phyloP scores from a whole-genome alignment of 2,329 filamentous ascomycete genomes.

The Purpureocillium lavendulum region DNA sequence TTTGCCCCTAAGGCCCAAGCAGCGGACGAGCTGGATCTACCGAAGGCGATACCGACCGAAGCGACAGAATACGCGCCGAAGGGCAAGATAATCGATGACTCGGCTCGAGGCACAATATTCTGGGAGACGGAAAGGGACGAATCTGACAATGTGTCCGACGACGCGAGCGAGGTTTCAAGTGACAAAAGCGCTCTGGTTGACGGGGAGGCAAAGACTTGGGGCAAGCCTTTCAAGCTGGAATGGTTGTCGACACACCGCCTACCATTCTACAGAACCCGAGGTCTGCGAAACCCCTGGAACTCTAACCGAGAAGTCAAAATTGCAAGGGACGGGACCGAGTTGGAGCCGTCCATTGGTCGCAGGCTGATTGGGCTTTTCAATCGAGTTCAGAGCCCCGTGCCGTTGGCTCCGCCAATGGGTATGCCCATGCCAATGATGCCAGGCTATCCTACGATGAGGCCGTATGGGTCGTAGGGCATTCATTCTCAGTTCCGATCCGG shows the following conservation, averaged over 20 bases:
- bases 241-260: constrained; percentile 80
- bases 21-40: constrained; percentile 54
- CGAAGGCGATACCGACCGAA: constrained; percentile 72
- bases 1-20: constrained; percentile 59
- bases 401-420: constrained; percentile 19
- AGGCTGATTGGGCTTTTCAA: constrained; percentile 75
- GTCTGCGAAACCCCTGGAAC: constrained; percentile 89
- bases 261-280: constrained; percentile 82
- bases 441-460: constrained; percentile 27
- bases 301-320: constrained; percentile 94
- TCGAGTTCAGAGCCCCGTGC: constrained; percentile 33
- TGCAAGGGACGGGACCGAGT: constrained; percentile 84
- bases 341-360: constrained; percentile 75
- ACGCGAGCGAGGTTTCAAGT: constrained; percentile 28
- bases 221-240: constrained; percentile 83
- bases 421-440: constrained; percentile 25
- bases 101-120: constrained; percentile 88
- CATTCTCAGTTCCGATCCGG: too few relatives aligned
- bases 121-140: constrained; percentile 76
- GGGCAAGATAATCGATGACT: constrained; percentile 87
- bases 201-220: constrained; percentile 60
- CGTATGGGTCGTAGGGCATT: constrained; percentile 16
- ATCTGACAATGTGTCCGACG: constrained; percentile 33
- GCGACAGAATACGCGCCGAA: constrained; percentile 70
- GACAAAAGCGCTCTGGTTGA: constrained; percentile 32